These are phyloP conservation scores for Trichoderma reesei DNA, from an alignment of 495 filamentous ascomycete species.

Conservation along the genomic window DNA sequence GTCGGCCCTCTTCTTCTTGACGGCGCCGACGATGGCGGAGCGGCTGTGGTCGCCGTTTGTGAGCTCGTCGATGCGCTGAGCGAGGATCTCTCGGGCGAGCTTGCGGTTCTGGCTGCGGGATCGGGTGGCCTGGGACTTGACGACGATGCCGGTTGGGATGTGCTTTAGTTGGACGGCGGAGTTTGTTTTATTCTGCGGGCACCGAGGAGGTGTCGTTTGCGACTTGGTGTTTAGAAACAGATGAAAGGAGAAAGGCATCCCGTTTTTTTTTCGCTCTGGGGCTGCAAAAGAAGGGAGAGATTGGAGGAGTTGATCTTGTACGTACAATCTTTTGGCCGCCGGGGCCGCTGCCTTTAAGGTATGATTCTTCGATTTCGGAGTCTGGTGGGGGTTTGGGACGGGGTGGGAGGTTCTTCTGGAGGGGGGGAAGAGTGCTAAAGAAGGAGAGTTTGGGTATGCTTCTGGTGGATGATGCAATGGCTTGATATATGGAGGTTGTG, in stretches of 20 bases:
- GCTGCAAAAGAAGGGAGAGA: constrained; percentile 17
- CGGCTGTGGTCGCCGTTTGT: constrained; percentile 39
- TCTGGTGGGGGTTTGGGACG: constrained; percentile 63
- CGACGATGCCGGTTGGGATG: constrained; percentile 74
- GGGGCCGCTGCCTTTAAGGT: constrained; percentile 85
- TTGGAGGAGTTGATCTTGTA: background rate
- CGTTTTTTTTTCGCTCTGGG: no score
- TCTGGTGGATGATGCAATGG: background rate
- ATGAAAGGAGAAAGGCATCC: background rate
- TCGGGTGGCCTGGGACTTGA: constrained; percentile 87
- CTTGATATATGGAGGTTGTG: background rate
- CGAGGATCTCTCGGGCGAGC: constrained; percentile 69
- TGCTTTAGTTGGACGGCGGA: constrained; percentile 93
- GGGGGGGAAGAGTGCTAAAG: constrained; percentile 13
- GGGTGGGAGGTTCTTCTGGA: constrained; percentile 49
- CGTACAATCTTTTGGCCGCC: constrained; percentile 88
- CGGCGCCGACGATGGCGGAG: constrained; percentile 27
- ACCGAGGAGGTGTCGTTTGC: background rate
- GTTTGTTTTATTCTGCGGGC: constrained; percentile 78
- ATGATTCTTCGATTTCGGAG: constrained; percentile 68
- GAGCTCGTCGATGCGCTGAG: constrained; percentile 62
- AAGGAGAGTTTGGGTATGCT: no score
- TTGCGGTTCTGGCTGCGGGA: constrained; percentile 82
- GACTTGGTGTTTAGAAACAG: no score
- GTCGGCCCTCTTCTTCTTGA: constrained; percentile 37